These are phyloP conservation scores for Apiospora sp. DNA, from an alignment of 2,329 filamentous ascomycete genomes.

Conservation along the genomic window DNA sequence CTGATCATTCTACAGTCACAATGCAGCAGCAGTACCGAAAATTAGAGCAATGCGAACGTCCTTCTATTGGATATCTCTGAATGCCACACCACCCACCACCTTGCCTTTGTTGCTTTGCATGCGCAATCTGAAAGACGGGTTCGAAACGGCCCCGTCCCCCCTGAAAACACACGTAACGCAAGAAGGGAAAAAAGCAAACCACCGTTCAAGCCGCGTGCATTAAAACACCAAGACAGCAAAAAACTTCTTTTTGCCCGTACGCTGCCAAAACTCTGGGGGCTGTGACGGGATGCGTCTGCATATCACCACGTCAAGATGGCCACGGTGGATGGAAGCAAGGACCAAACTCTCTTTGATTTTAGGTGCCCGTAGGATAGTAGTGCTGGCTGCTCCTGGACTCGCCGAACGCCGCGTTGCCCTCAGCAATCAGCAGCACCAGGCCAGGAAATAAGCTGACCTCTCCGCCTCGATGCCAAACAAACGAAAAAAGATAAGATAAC, in stretches of 20 bases:
- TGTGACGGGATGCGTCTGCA: not conserved
- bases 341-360: not conserved
- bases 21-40: not conserved
- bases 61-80: conserved; percentile 25
- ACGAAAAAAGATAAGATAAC: not conserved
- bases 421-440: not conserved
- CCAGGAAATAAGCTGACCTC: conserved; percentile 9
- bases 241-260: conserved; percentile 8
- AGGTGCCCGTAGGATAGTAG: conserved; percentile 16
- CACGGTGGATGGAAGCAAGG: not conserved
- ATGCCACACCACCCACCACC: conserved; percentile 9
- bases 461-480: not conserved
- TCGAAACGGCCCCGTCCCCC: not conserved
- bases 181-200: conserved; percentile 3
- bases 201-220: conserved; percentile 3
- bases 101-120: not conserved
- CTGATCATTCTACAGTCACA: not conserved
- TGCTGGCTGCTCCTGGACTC: conserved; percentile 10
- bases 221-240: not conserved
- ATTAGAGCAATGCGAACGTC: conserved; percentile 6
- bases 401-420: conserved; percentile 11
- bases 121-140: not conserved
- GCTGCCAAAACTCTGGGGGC: conserved; percentile 1
- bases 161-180: conserved; percentile 6
- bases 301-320: not conserved